Conservation (phyloP, 78 protist species). For the Monocercomonoides exilis region DNA sequence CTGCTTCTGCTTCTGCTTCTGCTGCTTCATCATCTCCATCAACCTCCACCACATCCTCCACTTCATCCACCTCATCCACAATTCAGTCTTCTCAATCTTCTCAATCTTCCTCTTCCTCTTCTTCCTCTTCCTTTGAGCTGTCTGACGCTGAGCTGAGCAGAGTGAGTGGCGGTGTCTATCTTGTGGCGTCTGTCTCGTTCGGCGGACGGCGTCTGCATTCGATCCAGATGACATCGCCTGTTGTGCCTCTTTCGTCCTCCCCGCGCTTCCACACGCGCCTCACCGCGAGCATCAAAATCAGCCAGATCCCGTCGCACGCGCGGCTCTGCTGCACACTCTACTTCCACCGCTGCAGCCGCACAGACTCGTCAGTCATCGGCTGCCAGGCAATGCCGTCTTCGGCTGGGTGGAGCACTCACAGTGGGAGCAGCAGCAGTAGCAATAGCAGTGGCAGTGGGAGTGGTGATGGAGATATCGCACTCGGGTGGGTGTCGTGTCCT, state of each 20-base stretch:
- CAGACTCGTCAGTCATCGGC: not conserved
- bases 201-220: not conserved
- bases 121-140: too few relatives aligned
- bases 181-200: not conserved
- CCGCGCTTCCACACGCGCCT: not conserved
- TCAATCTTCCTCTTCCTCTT: too few relatives aligned
- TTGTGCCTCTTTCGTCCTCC: not conserved
- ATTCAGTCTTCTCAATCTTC: too few relatives aligned
- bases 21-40: too few relatives aligned
- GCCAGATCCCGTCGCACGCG: not conserved
- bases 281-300: not conserved
- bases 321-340: not conserved
- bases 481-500: not conserved
- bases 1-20: too few relatives aligned
- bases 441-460: too few relatives aligned
- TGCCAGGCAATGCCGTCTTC: not conserved
- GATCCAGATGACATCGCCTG: not conserved
- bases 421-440: too few relatives aligned
- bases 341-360: not conserved
- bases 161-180: not conserved
- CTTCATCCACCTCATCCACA: too few relatives aligned
- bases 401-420: too few relatives aligned
- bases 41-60: too few relatives aligned
- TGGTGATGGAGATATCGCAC: not conserved
- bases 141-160: too few relatives aligned